A percentile compares a stretch with the other conserved stretches of the same genome.
These are phyloP conservation scores for Alternaria sp. DNA, from an alignment of 2,329 filamentous ascomycete species.

Conservation along the genomic window DNA sequence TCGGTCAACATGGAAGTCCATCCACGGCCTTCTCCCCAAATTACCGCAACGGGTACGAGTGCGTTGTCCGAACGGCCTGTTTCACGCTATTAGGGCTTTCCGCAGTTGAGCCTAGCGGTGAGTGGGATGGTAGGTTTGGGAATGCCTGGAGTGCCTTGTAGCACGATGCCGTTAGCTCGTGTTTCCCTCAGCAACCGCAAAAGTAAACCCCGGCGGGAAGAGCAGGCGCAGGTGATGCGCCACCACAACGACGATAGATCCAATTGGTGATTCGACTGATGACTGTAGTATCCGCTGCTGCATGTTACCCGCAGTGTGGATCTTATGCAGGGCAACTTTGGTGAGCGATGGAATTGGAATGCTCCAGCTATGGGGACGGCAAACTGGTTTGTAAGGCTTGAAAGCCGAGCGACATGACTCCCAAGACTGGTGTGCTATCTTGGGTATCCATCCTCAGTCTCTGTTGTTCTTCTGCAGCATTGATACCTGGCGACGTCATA, in stretches of 20 bases:
- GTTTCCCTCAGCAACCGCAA: constrained; percentile 15
- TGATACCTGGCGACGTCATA: constrained; percentile 13
- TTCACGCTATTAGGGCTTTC: constrained; percentile 1
- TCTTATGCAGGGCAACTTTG: constrained; percentile 20
- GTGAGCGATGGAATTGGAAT: constrained; percentile 4
- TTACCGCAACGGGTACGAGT: constrained; percentile 1
- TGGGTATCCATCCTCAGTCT: constrained; percentile 4
- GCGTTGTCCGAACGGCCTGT: constrained; percentile 3
- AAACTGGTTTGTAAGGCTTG: background rate
- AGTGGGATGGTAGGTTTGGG: background rate
- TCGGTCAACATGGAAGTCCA: background rate
- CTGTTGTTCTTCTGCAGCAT: constrained; percentile 9
- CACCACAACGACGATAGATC: constrained; percentile 3
- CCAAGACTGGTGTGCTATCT: background rate
- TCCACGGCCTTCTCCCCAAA: background rate
- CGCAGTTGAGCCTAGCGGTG: constrained; percentile 2
- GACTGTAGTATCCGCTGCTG: constrained; percentile 11
- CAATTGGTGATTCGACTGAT: constrained; percentile 12
- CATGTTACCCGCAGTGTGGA: constrained; percentile 16
- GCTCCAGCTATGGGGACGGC: constrained; percentile 18
- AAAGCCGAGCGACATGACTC: constrained; percentile 3
- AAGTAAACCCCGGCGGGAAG: constrained; percentile 10
- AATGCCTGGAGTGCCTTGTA: constrained; percentile 1
- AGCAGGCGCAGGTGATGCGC: constrained; percentile 6
- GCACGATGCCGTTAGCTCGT: constrained; percentile 4